Conservation (phyloP, 176 grass and related monocot genomes). For the Avena insularis region DNA sequence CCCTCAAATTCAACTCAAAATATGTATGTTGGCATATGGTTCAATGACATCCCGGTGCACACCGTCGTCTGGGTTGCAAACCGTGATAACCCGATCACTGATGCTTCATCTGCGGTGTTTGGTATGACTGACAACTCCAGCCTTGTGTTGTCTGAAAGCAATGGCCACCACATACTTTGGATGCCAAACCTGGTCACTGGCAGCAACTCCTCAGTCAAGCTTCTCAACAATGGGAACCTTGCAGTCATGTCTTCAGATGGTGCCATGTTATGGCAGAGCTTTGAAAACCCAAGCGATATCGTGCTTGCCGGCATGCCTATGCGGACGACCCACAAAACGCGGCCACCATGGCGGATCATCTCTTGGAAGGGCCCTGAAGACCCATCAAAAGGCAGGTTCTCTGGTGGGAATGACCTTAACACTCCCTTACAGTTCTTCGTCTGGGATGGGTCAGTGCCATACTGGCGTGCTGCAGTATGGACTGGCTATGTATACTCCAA, state of each 20-base stretch:
- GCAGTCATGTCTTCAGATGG: background rate
- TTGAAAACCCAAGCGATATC: constrained; percentile 43
- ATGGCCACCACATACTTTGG: constrained; percentile 33
- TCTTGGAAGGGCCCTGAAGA: constrained; percentile 47
- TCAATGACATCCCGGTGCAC: constrained; percentile 9
- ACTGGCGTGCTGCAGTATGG: background rate
- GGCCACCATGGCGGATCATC: background rate
- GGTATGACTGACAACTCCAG: constrained; percentile 7
- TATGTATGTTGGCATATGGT: constrained; percentile 49
- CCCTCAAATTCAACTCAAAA: constrained; percentile 34
- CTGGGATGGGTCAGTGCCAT: constrained; percentile 26
- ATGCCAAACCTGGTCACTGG: background rate
- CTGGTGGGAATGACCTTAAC: background rate
- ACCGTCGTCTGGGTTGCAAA: constrained; percentile 45
- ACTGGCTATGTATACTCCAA: background rate
- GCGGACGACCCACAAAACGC: background rate
- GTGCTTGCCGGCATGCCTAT: constrained; percentile 45
- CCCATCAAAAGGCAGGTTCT: constrained; percentile 44
- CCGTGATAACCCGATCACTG: background rate
- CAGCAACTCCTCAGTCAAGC: constrained; percentile 8
- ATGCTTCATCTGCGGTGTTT: background rate
- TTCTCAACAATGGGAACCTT: constrained; percentile 43
- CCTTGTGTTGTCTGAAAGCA: constrained; percentile 22
- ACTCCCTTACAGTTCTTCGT: background rate
- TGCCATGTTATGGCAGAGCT: constrained; percentile 49